A percentile compares a stretch with the other conserved stretches of the same genome.
These are phyloP conservation scores for Diplogelasinospora grovesii DNA, from an alignment of 495 filamentous ascomycete genomes.

Conservation along the genomic window DNA sequence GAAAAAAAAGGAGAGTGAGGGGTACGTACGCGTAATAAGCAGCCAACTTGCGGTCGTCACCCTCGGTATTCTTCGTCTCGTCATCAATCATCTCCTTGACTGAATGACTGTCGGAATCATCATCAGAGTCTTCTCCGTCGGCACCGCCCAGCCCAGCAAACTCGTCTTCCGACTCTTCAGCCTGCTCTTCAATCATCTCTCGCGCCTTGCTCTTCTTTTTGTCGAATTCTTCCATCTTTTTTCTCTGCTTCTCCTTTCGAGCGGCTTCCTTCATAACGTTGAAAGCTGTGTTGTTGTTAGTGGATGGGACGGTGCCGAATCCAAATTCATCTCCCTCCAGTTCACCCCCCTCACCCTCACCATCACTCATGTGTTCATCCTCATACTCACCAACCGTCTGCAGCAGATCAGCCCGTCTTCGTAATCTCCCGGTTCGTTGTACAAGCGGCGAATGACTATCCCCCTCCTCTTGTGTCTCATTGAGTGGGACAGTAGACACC, in stretches of 20 bases:
- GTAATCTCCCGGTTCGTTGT: conserved; percentile 52
- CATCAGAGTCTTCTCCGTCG: conserved; percentile 76
- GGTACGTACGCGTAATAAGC: conserved; percentile 78
- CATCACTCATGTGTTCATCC: conserved; percentile 49
- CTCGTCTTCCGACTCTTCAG: conserved; percentile 96
- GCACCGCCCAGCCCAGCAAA: conserved; percentile 90
- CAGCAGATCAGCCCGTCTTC: conserved; percentile 35
- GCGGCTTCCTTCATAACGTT: conserved; percentile 67
- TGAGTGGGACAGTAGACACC: conserved; percentile 58
- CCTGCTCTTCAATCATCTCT: conserved; percentile 84
- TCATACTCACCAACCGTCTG: conserved; percentile 41
- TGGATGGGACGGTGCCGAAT: conserved; percentile 16
- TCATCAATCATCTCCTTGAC: conserved; percentile 89
- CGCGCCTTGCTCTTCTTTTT: conserved; percentile 85
- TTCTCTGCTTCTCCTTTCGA: conserved; percentile 44
- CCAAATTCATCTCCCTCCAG: conserved; percentile 46
- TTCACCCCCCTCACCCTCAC: too few relatives aligned
- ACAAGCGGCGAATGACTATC: conserved; percentile 54
- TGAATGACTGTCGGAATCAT: conserved; percentile 49
- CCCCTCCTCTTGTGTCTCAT: conserved; percentile 26
- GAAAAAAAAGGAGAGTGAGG: too few relatives aligned
- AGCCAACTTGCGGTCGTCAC: conserved; percentile 73
- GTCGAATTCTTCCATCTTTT: conserved; percentile 51
- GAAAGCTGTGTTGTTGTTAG: conserved; percentile 48
- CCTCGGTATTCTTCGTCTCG: conserved; percentile 55